A percentile compares a stretch with the other conserved stretches of the same genome.
Conservation (phyloP, 73 alveolate genomes). For the Urostyla sp. region DNA sequence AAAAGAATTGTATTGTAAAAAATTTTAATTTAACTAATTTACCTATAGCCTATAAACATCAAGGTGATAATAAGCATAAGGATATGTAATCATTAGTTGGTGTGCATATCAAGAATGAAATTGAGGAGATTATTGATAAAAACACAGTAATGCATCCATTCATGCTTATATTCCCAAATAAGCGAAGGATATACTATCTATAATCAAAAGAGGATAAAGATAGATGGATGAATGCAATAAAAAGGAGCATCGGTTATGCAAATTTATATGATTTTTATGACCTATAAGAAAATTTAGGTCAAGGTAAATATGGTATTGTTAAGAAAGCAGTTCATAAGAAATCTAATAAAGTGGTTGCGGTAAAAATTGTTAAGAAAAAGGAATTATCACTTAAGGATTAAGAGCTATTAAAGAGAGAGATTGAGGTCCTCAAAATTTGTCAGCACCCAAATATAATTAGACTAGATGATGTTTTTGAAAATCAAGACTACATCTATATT, state of each 20-base stretch:
- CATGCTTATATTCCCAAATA: slow-evolving; percentile 60
- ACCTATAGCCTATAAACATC: slow-evolving; percentile 49
- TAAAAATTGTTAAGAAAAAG: slow-evolving; percentile 63
- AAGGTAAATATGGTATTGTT: slow-evolving; percentile 91
- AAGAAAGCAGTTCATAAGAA: slow-evolving; percentile 82
- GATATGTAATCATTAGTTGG: slow-evolving; percentile 63
- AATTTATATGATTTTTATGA: slow-evolving; percentile 80
- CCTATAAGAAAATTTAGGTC: slow-evolving; percentile 80
- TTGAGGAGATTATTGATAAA: slow-evolving; percentile 50
- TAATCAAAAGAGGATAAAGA: slow-evolving; percentile 22
- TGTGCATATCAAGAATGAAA: slow-evolving; percentile 57
- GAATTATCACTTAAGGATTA: slow-evolving; percentile 46
- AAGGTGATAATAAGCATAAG: slow-evolving; percentile 66
- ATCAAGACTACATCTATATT: slow-evolving; percentile 75
- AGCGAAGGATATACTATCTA: slow-evolving; percentile 64
- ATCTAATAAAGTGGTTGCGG: slow-evolving; percentile 78
- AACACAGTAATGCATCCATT: slow-evolving; percentile 54
- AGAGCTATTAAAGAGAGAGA: slow-evolving; percentile 76
- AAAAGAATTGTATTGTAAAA: slow-evolving; percentile 66
- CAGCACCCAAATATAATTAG: slow-evolving; percentile 89
- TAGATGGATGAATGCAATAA: slow-evolving; percentile 60
- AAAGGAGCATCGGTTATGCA: slow-evolving; percentile 76
- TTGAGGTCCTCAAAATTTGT: slow-evolving; percentile 90
- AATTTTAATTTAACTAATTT: neutral
- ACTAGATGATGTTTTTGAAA: slow-evolving; percentile 87